Percentiles rank a stretch among this genome's conserved stretches.
Conservation (phyloP, 495 filamentous ascomycete genomes). For the Elasticomyces elasticus region DNA sequence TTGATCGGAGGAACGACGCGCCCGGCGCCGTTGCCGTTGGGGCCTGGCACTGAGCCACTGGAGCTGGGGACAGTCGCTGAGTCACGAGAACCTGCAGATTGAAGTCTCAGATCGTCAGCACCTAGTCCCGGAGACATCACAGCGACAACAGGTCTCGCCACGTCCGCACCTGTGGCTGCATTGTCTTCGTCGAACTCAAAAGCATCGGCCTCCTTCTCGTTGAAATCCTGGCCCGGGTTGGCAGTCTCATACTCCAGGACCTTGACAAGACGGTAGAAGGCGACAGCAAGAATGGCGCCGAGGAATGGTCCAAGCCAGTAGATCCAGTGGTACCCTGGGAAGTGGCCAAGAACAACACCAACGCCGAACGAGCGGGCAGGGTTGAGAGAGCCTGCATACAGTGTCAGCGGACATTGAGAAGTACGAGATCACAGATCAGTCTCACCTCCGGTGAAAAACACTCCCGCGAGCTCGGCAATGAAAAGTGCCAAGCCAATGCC, state of each 20-base stretch:
- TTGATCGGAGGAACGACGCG: background rate
- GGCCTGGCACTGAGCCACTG: background rate
- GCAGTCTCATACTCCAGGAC: conserved; percentile 62
- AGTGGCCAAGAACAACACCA: conserved; percentile 19
- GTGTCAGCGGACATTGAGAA: background rate
- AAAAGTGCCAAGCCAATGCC: conserved; percentile 46
- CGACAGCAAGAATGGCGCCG: conserved; percentile 30
- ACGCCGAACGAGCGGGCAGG: conserved; percentile 28
- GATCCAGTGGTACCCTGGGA: conserved; percentile 27
- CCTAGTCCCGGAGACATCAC: background rate
- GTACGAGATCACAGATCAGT: background rate
- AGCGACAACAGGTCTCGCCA: conserved; percentile 9
- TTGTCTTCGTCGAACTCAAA: conserved; percentile 28
- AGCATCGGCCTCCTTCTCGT: conserved; percentile 23
- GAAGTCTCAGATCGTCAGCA: background rate
- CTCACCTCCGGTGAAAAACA: conserved; percentile 21
- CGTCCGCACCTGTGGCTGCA: conserved; percentile 20
- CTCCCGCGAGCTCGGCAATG: conserved; percentile 37
- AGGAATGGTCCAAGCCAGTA: conserved; percentile 32
- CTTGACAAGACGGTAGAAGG: conserved; percentile 38
- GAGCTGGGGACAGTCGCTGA: background rate
- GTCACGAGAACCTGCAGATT: background rate
- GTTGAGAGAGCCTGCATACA: conserved; percentile 25
- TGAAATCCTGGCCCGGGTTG: conserved; percentile 62
- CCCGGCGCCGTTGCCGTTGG: background rate